These are phyloP conservation scores for Salvia splendens DNA, from an alignment of 257 asterid species.

Conservation along the genomic window DNA sequence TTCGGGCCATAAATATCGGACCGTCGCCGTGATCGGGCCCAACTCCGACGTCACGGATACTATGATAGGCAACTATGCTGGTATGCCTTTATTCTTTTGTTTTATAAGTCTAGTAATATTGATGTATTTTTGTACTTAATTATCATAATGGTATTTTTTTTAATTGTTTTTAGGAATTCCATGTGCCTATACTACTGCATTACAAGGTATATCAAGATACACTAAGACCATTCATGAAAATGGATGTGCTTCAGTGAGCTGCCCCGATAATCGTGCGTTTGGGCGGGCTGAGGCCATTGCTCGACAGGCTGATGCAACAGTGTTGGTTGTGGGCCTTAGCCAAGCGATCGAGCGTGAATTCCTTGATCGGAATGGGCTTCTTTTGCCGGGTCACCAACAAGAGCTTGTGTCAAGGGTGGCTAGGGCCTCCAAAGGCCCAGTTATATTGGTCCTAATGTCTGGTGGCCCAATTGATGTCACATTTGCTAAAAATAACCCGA, in stretches of 20 bases:
- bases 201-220: slow-evolving; percentile 78
- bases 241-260: slow-evolving; percentile 59
- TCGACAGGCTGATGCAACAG: slow-evolving; percentile 68
- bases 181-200: slow-evolving; percentile 66
- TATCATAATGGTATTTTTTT: not conserved
- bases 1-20: slow-evolving; percentile 46
- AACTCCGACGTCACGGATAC: slow-evolving; percentile 72
- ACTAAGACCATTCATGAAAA: slow-evolving; percentile 56
- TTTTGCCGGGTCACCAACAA: slow-evolving; percentile 81
- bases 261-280: slow-evolving; percentile 45
- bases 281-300: slow-evolving; percentile 73
- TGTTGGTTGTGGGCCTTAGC: slow-evolving; percentile 73
- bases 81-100: slow-evolving; percentile 30
- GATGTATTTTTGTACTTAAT: too few relatives aligned
- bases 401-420: slow-evolving; percentile 85
- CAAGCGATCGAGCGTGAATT: slow-evolving; percentile 75
- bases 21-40: slow-evolving; percentile 87
- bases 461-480: slow-evolving; percentile 87
- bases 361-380: slow-evolving; percentile 60
- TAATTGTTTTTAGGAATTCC: slow-evolving; percentile 50
- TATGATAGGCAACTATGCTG: slow-evolving; percentile 96
- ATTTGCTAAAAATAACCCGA: slow-evolving; percentile 72
- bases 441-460: slow-evolving; percentile 67
- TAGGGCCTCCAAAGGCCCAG: slow-evolving; percentile 75
- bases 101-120: not conserved